Conservation (phyloP, 169 alveolate genomes). For the Plasmodium relictum region DNA sequence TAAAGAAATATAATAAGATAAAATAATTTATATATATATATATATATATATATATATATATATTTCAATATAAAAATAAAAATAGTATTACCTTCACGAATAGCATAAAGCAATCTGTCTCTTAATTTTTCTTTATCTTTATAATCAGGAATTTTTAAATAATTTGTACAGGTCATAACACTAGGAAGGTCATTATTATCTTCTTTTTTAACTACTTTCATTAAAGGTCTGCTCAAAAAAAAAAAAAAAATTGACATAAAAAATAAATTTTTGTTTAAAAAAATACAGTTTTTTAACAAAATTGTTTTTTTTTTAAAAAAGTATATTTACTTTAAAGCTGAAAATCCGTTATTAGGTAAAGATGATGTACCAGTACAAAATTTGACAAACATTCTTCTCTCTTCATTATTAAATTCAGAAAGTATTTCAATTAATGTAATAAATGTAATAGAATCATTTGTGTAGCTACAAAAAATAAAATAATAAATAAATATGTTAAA, state of each 20-base stretch:
- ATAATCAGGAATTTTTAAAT: slow-evolving; percentile 95
- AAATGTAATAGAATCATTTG: slow-evolving; percentile 80
- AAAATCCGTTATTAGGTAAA: slow-evolving; percentile 95
- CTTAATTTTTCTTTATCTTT: slow-evolving; percentile 87
- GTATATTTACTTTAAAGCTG: slow-evolving; percentile 90
- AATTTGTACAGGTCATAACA: slow-evolving; percentile 96
- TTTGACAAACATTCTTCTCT: slow-evolving; percentile 87
- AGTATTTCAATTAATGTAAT: slow-evolving; percentile 84
- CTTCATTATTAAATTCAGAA: slow-evolving; percentile 82
- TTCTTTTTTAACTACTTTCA: slow-evolving; percentile 91
- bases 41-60: not conserved
- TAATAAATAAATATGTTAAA: not conserved
- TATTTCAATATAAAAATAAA: slow-evolving; percentile 2
- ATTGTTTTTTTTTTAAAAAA: not conserved
- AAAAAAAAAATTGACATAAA: not conserved
- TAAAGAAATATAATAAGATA: slow-evolving; percentile 7
- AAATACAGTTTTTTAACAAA: not conserved
- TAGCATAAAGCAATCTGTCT: slow-evolving; percentile 91
- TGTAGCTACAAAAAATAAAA: slow-evolving; percentile 62
- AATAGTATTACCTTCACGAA: slow-evolving; percentile 88
- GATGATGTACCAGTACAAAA: slow-evolving; percentile 96
- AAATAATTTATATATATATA: not conserved
- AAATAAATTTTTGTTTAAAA: not conserved
- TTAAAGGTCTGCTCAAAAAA: slow-evolving; percentile 81
- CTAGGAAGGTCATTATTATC: slow-evolving; percentile 89